Conservation (phyloP, 306 rosid species). For the Phaseolus lunatus region DNA sequence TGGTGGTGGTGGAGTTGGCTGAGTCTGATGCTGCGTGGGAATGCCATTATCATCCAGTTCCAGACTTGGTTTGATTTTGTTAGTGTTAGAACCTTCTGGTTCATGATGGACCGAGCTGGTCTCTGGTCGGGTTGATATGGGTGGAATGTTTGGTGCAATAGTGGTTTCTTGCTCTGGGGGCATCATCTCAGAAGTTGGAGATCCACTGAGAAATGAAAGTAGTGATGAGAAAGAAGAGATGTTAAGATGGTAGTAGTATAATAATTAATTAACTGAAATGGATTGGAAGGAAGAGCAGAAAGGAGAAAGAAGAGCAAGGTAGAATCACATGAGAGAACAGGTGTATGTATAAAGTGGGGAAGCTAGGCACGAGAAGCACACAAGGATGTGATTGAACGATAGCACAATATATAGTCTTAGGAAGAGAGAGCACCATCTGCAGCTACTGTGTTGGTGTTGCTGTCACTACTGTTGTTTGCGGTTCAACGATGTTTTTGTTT, state of each 20-base stretch:
- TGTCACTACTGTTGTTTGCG: constrained; percentile 22
- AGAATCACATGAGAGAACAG: constrained; percentile 46
- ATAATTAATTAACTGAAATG: not conserved
- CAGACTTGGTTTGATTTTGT: constrained; percentile 41
- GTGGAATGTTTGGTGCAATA: constrained; percentile 50
- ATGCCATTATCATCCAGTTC: constrained; percentile 43
- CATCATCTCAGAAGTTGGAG: constrained; percentile 57
- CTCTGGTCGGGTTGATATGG: constrained; percentile 52
- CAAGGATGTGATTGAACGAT: constrained; percentile 41
- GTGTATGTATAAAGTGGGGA: constrained; percentile 27
- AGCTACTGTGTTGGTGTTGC: constrained; percentile 33
- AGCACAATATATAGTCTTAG: constrained; percentile 50
- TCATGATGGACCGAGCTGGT: constrained; percentile 58
- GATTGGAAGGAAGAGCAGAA: not conserved
- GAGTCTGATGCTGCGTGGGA: constrained; percentile 40
- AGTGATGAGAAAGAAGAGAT: not conserved
- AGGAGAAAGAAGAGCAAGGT: not conserved
- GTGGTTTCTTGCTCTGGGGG: constrained; percentile 81
- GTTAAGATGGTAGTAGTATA: not conserved
- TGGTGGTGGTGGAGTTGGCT: constrained; percentile 28
- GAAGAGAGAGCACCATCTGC: constrained; percentile 29
- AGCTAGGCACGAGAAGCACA: constrained; percentile 48
- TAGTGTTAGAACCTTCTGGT: constrained; percentile 40
- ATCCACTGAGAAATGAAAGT: not conserved
- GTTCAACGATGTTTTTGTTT: constrained; percentile 4